Conservation (phyloP, 73 alveolate genomes). For the Blepharisma japonicum region DNA sequence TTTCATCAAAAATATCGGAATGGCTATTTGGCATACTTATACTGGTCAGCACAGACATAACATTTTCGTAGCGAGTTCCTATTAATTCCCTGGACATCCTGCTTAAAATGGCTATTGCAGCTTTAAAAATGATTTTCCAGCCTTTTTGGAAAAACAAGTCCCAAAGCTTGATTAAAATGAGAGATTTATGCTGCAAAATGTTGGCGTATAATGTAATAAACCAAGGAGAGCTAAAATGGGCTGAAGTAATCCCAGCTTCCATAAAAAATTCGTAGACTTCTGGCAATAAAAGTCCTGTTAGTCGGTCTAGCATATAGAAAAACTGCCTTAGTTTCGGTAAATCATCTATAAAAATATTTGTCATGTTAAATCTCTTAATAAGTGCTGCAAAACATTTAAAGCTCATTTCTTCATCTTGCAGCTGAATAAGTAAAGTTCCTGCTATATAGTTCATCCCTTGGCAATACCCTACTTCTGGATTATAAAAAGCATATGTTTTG, state of each 20-base stretch:
- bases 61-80: slow-evolving; percentile 4
- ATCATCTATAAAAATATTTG: slow-evolving; percentile 34
- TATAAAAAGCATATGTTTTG: slow-evolving; percentile 47
- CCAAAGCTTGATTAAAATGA: slow-evolving; percentile 45
- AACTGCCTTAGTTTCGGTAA: slow-evolving; percentile 70
- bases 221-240: slow-evolving; percentile 83
- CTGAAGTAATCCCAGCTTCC: slow-evolving; percentile 50
- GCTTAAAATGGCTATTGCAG: slow-evolving; percentile 34
- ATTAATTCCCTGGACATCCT: not conserved
- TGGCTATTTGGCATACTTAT: not conserved
- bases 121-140: slow-evolving; percentile 60
- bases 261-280: slow-evolving; percentile 68
- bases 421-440: slow-evolving; percentile 42
- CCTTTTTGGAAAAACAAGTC: slow-evolving; percentile 58
- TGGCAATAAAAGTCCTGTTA: slow-evolving; percentile 69
- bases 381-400: slow-evolving; percentile 43
- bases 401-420: slow-evolving; percentile 43
- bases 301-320: slow-evolving; percentile 82
- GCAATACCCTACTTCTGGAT: slow-evolving; percentile 54
- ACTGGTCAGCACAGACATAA: slow-evolving; percentile 5
- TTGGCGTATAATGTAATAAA: slow-evolving; percentile 82
- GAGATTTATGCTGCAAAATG: slow-evolving; percentile 52
- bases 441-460: slow-evolving; percentile 60
- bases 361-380: slow-evolving; percentile 25
- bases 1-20: not conserved